Evolutionary conservation across 352 stramenopile genomes (phyloP).

Genomic region (Phytophthora podocarpi): DNA sequence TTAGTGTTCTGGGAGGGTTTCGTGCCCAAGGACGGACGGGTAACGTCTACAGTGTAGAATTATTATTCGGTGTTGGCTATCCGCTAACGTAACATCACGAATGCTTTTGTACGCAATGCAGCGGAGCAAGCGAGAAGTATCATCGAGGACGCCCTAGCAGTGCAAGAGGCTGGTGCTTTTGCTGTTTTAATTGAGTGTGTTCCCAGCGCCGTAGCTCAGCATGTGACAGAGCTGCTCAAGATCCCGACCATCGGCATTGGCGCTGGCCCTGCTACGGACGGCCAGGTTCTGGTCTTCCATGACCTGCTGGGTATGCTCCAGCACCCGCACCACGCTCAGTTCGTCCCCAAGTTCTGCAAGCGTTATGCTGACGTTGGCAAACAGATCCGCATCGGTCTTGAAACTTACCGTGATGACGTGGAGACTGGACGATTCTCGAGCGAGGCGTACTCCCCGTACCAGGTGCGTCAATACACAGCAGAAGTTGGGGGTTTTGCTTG

Average conservation of each 20-base stretch:
- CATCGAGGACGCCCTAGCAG: conserved; percentile 96
- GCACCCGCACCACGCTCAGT: conserved; percentile 96
- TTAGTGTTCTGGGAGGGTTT: conserved; percentile 96
- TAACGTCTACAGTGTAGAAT: conserved; percentile 27
- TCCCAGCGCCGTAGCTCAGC: conserved; percentile 88
- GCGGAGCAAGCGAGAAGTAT: conserved; percentile 87
- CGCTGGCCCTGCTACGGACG: conserved; percentile 92
- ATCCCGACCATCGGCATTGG: conserved; percentile 99
- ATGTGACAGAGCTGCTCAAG: conserved; percentile 94
- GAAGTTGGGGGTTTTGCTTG: no score
- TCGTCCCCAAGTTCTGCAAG: conserved; percentile 99
- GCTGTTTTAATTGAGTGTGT: conserved; percentile 90
- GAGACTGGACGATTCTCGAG: conserved; percentile 94
- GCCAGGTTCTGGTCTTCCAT: conserved; percentile 98
- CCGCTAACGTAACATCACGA: no score
- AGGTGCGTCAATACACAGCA: no score
- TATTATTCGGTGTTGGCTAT: no score
- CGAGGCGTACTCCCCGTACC: conserved; percentile 95
- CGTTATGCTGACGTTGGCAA: conserved; percentile 96
- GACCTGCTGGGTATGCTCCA: conserved; percentile 98
- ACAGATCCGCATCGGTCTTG: conserved; percentile 92
- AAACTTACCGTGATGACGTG: conserved; percentile 96
- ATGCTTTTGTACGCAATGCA: neutral
- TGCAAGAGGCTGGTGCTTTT: conserved; percentile 97
- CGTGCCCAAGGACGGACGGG: conserved; percentile 96